Base-by-base conservation (phyloP, 108 stramenopile species). In the Cyclotella baltica region DNA sequence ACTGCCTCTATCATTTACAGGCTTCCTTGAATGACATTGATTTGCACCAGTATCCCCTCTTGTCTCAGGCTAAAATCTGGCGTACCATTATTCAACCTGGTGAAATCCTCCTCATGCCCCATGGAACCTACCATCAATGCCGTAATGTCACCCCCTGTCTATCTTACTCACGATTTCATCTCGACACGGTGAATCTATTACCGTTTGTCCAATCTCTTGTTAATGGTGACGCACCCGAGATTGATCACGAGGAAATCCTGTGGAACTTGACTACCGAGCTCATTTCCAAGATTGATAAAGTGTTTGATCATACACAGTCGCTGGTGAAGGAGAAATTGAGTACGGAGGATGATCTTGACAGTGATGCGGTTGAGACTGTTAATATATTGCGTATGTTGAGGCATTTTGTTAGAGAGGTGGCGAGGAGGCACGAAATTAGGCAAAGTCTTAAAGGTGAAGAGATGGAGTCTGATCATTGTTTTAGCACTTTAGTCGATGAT, bases 31-130 rank as follows among this genome's bases (percentile, higher is more conserved):
- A 92, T 36, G 74, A 83, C 18, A 75, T 87, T 10, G 91, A 94
- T 47, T 72, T 92, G 22, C 76, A 91, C 23, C 65, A 65, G 18
- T 85, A 69, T 68, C 94, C 94, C 10, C 69, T 89, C 29, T 72
- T 90, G 55, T 75, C 86, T 31, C 76, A 84, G 50, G 92, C 92
- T 30, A 71, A 90, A 28, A 63, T 83, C 2, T 93, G 84, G 87
- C 86, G 83, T 63, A 87, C 87, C 13, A 73, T 81, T 20, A 77
- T 95, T 35, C 37, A 73, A 51, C 94, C 94, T 16, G 94, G 94
- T n/a, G 92, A 95, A 80, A 90, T 92, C 65, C 84, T 95, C 13
- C 62, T 93, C 67, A 90, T 95, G 90, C 94, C 94, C 16, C 77
- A 90, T n/a, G 90, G 88, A 30, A 95, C 94, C 4, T 91, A 90